Percentiles rank a stretch among this genome's conserved stretches.
phyloP scores from a whole-genome alignment of 2,329 filamentous ascomycete genomes.

The Ophiostoma angusticollis region DNA sequence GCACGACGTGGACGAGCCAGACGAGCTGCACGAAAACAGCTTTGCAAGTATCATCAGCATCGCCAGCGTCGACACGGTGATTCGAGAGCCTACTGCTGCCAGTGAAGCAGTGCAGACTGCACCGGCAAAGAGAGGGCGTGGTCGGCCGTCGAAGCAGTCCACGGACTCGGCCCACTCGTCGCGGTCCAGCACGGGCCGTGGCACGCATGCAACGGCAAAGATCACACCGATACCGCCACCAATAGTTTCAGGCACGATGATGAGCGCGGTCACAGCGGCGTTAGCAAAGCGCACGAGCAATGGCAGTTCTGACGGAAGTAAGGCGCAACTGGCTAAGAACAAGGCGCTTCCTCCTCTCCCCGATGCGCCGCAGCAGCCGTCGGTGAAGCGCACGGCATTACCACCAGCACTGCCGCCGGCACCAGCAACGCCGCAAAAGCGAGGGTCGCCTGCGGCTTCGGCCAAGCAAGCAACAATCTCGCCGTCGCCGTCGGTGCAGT shows the following conservation, averaged over 20 bases:
- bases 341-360: conserved; percentile 20
- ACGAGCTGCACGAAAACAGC: conserved; percentile 16
- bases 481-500: conserved; percentile 57
- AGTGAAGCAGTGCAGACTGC: conserved; percentile 1
- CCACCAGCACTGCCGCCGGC: conserved; percentile 6
- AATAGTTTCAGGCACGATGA: background rate
- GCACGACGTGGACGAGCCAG: conserved; percentile 2
- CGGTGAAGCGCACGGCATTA: no score
- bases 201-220: background rate
- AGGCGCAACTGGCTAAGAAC: conserved; percentile 14
- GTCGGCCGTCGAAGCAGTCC: conserved; percentile 22
- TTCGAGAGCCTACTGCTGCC: conserved; percentile 13
- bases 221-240: conserved; percentile 7
- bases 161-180: conserved; percentile 3
- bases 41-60: conserved; percentile 12
- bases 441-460: conserved; percentile 30
- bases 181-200: conserved; percentile 4
- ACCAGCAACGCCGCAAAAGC: conserved; percentile 29
- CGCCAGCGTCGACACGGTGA: conserved; percentile 15
- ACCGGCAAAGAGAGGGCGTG: conserved; percentile 19
- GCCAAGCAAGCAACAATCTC: conserved; percentile 42
- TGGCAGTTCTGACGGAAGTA: background rate
- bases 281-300: background rate
- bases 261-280: background rate
- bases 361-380: conserved; percentile 10